Evolutionary conservation across 1,284 basidiomycete genomes (phyloP).

Genomic region (Pseudozyma sp.): DNA sequence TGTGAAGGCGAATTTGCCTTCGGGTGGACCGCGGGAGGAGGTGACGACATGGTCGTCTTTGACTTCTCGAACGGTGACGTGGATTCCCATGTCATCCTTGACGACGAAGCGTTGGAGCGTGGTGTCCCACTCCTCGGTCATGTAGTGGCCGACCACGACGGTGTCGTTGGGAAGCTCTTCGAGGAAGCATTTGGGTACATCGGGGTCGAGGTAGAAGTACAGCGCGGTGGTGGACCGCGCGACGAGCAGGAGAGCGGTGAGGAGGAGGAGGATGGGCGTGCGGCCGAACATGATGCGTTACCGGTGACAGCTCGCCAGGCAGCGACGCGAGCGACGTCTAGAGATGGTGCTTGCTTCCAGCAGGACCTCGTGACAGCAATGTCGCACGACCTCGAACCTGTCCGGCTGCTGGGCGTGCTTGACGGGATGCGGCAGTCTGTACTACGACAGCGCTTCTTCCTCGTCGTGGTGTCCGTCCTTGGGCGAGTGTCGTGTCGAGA

Average conservation of each 20-base stretch:
- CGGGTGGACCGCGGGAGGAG: constrained; percentile 85
- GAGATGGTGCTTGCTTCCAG: no score
- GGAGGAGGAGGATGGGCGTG: constrained; percentile 4
- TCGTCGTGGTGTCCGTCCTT: not conserved
- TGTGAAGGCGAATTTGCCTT: constrained; percentile 95
- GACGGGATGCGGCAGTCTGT: not conserved
- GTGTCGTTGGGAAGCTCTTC: constrained; percentile 98
- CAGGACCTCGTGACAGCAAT: no score
- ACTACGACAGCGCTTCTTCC: not conserved
- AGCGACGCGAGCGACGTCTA: no score
- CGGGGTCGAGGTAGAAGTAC: constrained; percentile 71
- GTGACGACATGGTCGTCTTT: constrained; percentile 71
- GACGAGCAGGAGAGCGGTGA: constrained; percentile 21
- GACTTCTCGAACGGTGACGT: constrained; percentile 78
- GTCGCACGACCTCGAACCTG: no score
- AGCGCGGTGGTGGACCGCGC: constrained; percentile 48
- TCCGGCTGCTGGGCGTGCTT: no score
- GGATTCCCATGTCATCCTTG: constrained; percentile 84
- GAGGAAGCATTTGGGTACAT: constrained; percentile 79
- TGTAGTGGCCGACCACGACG: constrained; percentile 82
- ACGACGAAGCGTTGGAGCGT: constrained; percentile 77
- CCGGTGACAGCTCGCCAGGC: not conserved
- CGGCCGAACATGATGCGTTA: constrained; percentile 22
- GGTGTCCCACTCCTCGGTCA: constrained; percentile 89
- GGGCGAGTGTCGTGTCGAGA: not conserved